Base-by-base conservation (phyloP, 2,329 filamentous ascomycete genomes). In the Hysterium pulicare region DNA sequence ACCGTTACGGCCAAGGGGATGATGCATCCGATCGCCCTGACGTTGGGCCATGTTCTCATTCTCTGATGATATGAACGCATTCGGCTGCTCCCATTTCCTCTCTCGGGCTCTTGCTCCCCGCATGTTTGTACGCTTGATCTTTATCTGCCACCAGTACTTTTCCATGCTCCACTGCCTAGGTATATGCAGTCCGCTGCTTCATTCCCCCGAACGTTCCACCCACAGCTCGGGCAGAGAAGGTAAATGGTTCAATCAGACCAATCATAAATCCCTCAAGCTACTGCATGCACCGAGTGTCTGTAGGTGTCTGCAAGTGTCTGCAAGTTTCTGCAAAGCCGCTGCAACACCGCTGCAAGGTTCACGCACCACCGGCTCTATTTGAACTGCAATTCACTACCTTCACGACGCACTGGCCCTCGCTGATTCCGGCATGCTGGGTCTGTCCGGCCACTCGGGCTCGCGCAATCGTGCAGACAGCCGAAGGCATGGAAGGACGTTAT, bases 171-270 rank as follows among this genome's bases (percentile, higher is more conserved):
- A n/a, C n/a, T n/a, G n/a, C n/a, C n/a, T n/a, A n/a, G n/a, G n/a
- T n/a, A n/a, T n/a, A n/a, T n/a, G n/a, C n/a, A n/a, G n/a, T n/a
- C n/a, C n/a, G n/a, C n/a, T n/a, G n/a, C n/a, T n/a, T n/a, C n/a
- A n/a, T n/a, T n/a, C n/a, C n/a, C n/a, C n/a, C n/a, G n/a, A n/a
- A n/a, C n/a, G n/a, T n/a, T n/a, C n/a, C 24, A 28, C n/a, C 17
- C 32, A 19, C n/a, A 10, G 32, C 32, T 10, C 19, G 13, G n/a
- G 32, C n/a, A 34, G 4, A 10, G 32, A 11, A 4, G 4, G 13
- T 17, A 34, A 28, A 28, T 7, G 24, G 24, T 28, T 28, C 24
- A 57, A 54, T 58, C 61, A 65, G 56, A 54, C 46, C 43, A 39
- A 30, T 41, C 30, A 44, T 19, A 39, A 36, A 44, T 38, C 31